Evolutionary conservation across 306 rosid genomes (phyloP).

Genomic region (Carpinus viminea): DNA sequence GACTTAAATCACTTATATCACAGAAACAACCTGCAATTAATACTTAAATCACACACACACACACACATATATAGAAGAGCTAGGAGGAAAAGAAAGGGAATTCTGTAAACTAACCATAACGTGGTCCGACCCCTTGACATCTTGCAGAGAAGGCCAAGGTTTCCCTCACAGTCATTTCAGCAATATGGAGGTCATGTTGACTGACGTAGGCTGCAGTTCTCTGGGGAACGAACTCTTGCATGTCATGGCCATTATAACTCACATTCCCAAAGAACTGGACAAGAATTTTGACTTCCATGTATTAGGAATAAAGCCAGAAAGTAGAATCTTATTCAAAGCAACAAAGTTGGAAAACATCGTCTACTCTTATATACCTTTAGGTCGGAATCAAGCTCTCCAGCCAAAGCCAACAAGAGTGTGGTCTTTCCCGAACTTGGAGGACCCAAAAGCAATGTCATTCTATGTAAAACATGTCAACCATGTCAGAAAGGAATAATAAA

Average conservation of each 20-base stretch:
- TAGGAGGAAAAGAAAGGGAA: not conserved
- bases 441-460: slow-evolving; percentile 80
- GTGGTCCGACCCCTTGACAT: slow-evolving; percentile 83
- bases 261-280: slow-evolving; percentile 41
- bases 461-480: slow-evolving; percentile 18
- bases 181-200: slow-evolving; percentile 76
- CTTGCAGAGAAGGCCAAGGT: slow-evolving; percentile 82
- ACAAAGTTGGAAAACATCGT: not conserved
- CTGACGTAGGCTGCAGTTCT: slow-evolving; percentile 90
- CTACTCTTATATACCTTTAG: slow-evolving; percentile 44
- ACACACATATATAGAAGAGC: not conserved
- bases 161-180: slow-evolving; percentile 94
- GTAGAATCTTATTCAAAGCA: not conserved
- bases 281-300: not conserved
- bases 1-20: not conserved
- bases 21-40: too few relatives aligned
- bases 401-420: slow-evolving; percentile 64
- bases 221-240: slow-evolving; percentile 55
- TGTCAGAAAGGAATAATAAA: not conserved
- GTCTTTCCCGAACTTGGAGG: slow-evolving; percentile 92
- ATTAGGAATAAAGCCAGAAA: not conserved
- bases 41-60: too few relatives aligned
- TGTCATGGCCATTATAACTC: slow-evolving; percentile 50
- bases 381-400: slow-evolving; percentile 68
- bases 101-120: slow-evolving; percentile 44